Conservation (phyloP, 2,329 filamentous ascomycete genomes). For the Ceratocystis destructans region DNA sequence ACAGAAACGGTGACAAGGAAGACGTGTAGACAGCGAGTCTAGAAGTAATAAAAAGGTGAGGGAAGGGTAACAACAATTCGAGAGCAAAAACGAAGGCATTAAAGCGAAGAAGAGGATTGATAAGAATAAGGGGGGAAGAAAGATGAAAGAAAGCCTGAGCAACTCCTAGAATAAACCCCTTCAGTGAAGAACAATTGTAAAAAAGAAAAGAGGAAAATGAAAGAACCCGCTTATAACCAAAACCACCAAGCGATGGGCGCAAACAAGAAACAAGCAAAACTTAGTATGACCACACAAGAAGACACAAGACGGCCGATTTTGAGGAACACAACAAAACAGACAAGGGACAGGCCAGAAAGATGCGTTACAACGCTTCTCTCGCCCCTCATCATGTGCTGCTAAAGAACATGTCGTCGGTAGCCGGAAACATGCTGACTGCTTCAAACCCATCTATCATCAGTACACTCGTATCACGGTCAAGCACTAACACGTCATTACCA, state of each 20-base stretch:
- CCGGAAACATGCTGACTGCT: conserved; percentile 37
- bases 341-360: not conserved
- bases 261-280: not conserved
- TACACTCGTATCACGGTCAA: conserved; percentile 36
- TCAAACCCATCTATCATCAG: conserved; percentile 41
- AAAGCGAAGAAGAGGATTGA: not conserved
- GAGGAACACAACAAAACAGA: not conserved
- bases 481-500: conserved; percentile 31
- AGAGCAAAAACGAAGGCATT: not conserved
- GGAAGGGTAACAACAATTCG: not conserved
- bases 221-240: conserved; percentile 7
- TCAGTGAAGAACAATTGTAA: not conserved
- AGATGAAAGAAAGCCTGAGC: not conserved
- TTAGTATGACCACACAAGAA: not conserved
- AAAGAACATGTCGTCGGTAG: conserved; percentile 41
- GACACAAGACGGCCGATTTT: not conserved
- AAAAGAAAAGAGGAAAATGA: not conserved
- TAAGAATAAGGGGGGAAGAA: not conserved
- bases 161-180: not conserved
- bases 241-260: not conserved
- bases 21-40: conserved; percentile 3
- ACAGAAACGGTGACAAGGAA: not conserved
- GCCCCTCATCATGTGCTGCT: conserved; percentile 25
- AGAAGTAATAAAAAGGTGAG: not conserved
- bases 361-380: not conserved